Evolutionary conservation across 805 yeast genomes (phyloP).

Genomic region (Ogataea polymorpha): DNA sequence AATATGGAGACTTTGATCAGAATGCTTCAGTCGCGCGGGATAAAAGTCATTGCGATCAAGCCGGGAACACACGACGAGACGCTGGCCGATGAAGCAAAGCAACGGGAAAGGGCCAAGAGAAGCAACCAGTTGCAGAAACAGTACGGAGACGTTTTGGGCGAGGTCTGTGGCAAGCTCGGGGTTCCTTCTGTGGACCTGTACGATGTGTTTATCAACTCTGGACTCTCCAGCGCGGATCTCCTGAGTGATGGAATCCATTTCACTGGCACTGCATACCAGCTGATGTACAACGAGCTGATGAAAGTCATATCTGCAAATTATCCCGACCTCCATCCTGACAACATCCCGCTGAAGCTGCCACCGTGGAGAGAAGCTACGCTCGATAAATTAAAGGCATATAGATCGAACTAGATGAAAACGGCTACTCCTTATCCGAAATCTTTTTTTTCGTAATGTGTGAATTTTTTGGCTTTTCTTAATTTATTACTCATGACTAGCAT

Average conservation of each 20-base stretch:
- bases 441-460: neutral
- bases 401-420: neutral
- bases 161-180: conserved; percentile 41
- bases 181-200: conserved; percentile 62
- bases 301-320: conserved; percentile 30
- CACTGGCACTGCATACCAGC: conserved; percentile 34
- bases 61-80: conserved; percentile 56
- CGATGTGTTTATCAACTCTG: conserved; percentile 26
- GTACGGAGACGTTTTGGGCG: conserved; percentile 51
- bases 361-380: conserved; percentile 19
- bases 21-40: conserved; percentile 37
- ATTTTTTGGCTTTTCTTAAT: too few relatives aligned
- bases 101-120: conserved; percentile 41
- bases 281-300: conserved; percentile 34
- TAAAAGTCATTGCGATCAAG: conserved; percentile 57
- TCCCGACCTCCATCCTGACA: conserved; percentile 30
- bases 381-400: conserved; percentile 8
- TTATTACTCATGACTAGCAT: conserved; percentile 9
- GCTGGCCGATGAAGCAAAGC: conserved; percentile 38
- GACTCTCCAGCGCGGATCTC: conserved; percentile 32
- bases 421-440: neutral
- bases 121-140: conserved; percentile 40
- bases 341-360: conserved; percentile 21
- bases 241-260: conserved; percentile 45
- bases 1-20: conserved; percentile 47